Evolutionary conservation across 495 filamentous ascomycete species (phyloP), one percentile per base, ranked within the genome.

Genomic region (Pyrenopolyporus hunteri): DNA sequence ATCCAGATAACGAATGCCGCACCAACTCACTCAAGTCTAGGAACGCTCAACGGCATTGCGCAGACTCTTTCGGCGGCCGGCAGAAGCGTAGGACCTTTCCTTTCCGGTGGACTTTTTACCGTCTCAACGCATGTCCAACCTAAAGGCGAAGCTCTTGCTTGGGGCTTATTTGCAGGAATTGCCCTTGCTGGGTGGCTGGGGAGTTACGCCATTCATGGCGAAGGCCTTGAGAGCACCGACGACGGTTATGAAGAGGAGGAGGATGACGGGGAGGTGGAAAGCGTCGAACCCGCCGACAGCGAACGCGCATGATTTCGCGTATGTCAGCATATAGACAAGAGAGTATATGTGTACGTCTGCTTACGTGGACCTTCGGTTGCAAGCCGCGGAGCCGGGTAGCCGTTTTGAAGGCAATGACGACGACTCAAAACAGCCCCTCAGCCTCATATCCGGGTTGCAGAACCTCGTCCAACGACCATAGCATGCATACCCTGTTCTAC

Each of bases 1-100:
- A 28, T 51, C 6, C 32, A 95, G 91, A 88, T 98, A 64, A 98
- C 93, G 19, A 98, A 98, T 67, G 92, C 90, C 1, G 90, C 91
- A 1, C 91, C 90, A 0, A 90, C 92, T 28, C 83, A 96, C 70
- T 87, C 88, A 14, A 91, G 91, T 2, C 81, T 98, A 0, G 94
- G 94, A 8, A 93, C 89, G 1, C 77, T 98, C 23, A 97, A 98
- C 60, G 94, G 94, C 23, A 85, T 98, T 14, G 94, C 94, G 2
- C 94, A 98, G 73, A 95, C 92, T 0, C 84, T 98, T 2, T 94
- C 91, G 6, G 94, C 95, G 0, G 93, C 89, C 1, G 94, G 94
- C 17, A 85, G 94, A 43, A 91, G 93, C 25, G 81, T 90, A 0
- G 95, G 94, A 0, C 94, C 94, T 0, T 92, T 98, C 70, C 74